Conservation (phyloP, 1,284 basidiomycete species). For the Moesziomyces sp. region DNA sequence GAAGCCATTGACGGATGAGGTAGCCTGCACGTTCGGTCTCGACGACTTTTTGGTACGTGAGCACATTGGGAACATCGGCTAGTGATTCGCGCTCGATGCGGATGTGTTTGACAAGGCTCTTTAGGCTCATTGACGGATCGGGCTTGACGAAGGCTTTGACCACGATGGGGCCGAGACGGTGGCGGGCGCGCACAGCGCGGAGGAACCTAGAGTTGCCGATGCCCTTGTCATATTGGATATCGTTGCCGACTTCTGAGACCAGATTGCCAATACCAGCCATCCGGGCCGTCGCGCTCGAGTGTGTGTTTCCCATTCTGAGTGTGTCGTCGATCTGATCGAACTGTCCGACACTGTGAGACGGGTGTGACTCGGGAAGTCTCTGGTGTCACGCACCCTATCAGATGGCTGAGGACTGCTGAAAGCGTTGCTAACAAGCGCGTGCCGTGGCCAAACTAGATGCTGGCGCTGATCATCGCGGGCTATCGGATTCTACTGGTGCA, state of each 20-base stretch:
- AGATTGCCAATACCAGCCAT: constrained; percentile 57
- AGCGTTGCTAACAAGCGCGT: no score
- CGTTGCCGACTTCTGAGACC: constrained; percentile 57
- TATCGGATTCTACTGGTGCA: no score
- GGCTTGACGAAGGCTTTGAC: constrained; percentile 86
- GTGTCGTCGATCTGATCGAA: neutral
- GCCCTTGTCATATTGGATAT: constrained; percentile 69
- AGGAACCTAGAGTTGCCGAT: constrained; percentile 92
- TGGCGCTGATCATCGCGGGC: neutral
- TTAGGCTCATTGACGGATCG: constrained; percentile 77
- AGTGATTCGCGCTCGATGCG: constrained; percentile 85
- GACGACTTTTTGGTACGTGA: constrained; percentile 87
- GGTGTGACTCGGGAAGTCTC: neutral
- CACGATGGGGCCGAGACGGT: constrained; percentile 78
- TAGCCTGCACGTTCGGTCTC: constrained; percentile 98
- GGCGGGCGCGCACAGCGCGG: constrained; percentile 85
- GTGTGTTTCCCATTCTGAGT: constrained; percentile 52
- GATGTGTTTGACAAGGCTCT: constrained; percentile 76
- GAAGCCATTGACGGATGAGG: constrained; percentile 92
- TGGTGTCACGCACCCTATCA: neutral
- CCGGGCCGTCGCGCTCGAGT: constrained; percentile 42
- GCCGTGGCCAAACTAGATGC: neutral
- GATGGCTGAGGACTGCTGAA: neutral
- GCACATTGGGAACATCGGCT: constrained; percentile 84
- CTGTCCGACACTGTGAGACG: neutral